phyloP scores from a whole-genome alignment of 208 protist species.

The Balamuthia mandrillaris region DNA sequence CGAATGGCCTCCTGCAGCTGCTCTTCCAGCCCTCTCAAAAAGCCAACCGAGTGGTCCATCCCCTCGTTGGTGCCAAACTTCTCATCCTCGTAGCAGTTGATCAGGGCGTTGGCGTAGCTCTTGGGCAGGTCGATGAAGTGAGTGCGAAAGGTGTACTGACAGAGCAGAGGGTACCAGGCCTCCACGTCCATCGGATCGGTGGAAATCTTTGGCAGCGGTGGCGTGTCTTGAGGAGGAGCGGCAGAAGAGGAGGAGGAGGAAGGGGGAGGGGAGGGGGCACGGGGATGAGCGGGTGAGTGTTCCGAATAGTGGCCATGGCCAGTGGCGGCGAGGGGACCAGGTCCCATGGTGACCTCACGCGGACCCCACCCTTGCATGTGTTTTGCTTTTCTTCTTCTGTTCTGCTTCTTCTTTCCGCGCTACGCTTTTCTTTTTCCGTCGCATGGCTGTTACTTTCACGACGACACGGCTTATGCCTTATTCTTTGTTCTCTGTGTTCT shows the following conservation, averaged over 20 bases:
- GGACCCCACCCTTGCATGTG: neutral
- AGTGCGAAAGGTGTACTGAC: neutral
- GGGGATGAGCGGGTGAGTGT: neutral
- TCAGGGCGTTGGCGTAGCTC: neutral
- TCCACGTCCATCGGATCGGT: neutral
- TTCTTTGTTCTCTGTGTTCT: no score
- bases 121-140: neutral
- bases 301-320: neutral
- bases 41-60: neutral
- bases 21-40: neutral
- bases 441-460: no score
- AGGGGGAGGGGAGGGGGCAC: neutral
- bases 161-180: neutral
- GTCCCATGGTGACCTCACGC: neutral
- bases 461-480: no score
- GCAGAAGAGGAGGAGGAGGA: neutral
- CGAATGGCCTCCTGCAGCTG: neutral
- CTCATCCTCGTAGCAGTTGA: neutral
- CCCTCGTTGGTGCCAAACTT: neutral
- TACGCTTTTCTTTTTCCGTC: no score
- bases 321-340: neutral
- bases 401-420: no score
- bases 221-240: neutral
- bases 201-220: neutral
- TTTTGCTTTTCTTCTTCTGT: neutral